Base-by-base conservation (phyloP, 2,329 filamentous ascomycete genomes). In the Lecanicillium sp. region DNA sequence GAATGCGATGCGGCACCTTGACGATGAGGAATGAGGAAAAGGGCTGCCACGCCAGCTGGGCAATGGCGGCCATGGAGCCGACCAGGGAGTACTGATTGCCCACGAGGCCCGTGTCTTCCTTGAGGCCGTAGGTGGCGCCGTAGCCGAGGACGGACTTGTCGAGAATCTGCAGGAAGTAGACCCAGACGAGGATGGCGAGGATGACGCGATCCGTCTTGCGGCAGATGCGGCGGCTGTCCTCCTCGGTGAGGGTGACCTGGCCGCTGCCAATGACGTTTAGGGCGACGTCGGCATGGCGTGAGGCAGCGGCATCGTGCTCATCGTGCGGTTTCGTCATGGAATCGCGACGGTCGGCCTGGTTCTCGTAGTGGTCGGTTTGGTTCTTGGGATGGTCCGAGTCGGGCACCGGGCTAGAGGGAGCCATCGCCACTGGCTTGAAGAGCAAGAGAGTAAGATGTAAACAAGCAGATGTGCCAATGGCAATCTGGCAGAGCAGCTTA, bases 191-290 rank as follows among this genome's bases (percentile, higher is more conserved):
- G 35, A 77, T 66, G 4, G 53, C 49, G 2, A 83, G 63, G 39
- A 84, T 77, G 19, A 66, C 65, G 35, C 64, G 66, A 50, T 83
- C 79, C 1, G 77, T 81, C 56, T 81, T 80, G 30, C 65, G 67
- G 18, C 71, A 66, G 44, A 82, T 80, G 9, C 70, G 68, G 17
- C 41, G 41, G 25, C 41, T 43, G 33, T 43, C 46, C 64, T 69
- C 55, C 70, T 73, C 66, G 36, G 35, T 43, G 7, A 44, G 36
- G 3, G 10, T 20, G 17, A 35, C 22, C 17, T 37, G 40, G 3
- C 13, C 17, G 18, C 28, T 10, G n/a, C 30, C 39, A 11, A 36
- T 15, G 22, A 36, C 35, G 28, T 29, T 31, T 15, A 28, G 30
- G 17, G 35, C 40, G 5, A 35, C 18, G 20, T 42, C 40, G 28